Evolutionary conservation across 192 early-diverging fungal species (phyloP), one percentile per base, ranked within the genome.

Genomic region (Phlyctochytrium planicorne): DNA sequence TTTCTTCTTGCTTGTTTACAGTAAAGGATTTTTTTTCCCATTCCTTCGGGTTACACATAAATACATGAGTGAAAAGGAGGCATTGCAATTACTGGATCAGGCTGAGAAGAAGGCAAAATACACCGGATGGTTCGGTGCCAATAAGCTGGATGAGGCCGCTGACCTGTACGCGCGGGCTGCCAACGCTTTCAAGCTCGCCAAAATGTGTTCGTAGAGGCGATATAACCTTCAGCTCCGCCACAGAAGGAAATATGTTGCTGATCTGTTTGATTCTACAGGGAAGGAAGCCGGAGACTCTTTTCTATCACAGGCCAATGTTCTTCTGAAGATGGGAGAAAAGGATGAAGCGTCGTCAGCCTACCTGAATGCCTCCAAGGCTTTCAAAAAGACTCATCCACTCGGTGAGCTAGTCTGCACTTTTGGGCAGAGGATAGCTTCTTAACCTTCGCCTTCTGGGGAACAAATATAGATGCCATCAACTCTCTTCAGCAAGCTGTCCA

Each of bases 211-310:
- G 84, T 72, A n/a, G n/a, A n/a, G n/a, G n/a, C n/a, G n/a, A n/a
- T n/a, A n/a, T n/a, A n/a, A 29, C 23, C 35, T 27, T 33, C 29
- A 4, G 6, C n/a, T n/a, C n/a, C n/a, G n/a, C n/a, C n/a, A n/a
- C n/a, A 10, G 12, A 25, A 25, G 56, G n/a, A 59, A 17, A 25
- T 10, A 25, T 29, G 10, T 24, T 33, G 16, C 24, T 6, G 29
- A 24, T 12, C 24, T 16, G 12, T 24, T 24, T 24, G 60, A 62
- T 53, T n/a, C n/a, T 59, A 24, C 65, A 94, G 91, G 89, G 89
- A 91, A 88, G 67, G 94, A 97, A 71, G 92, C 95, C 27, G 97
- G 97, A 68, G 94, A 96, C 65, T 91, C 94, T 0, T 96, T 93
- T 77, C 81, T 87, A 64, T 86, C 88, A 59, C 91, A 95, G 30